Base-by-base conservation (phyloP, 2,329 filamentous ascomycete species). In the Myotisia sp. region DNA sequence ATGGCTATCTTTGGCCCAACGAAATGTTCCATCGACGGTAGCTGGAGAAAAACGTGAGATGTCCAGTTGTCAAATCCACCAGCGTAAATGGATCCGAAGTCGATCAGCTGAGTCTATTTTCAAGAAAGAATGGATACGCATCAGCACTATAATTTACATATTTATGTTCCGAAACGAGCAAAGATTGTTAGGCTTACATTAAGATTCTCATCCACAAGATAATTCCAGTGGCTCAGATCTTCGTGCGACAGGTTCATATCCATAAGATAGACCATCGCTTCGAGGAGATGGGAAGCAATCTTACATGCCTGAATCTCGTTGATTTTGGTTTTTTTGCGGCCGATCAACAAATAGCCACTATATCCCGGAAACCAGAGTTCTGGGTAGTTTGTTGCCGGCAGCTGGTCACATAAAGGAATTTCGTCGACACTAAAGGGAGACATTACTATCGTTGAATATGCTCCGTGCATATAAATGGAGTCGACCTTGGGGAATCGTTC, bases 201-300 rank as follows among this genome's bases (percentile, higher is more conserved):
- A 3, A 52, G 41, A 13, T 47, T 26, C 26, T 44, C 38, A 33
- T 51, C 48, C 8, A 55, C 32, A 3, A 53, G n/a, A 24, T 47
- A 53, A 37, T 55, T 55, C 6, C 39, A 31, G 18, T 49, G 37
- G 9, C 51, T 53, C 5, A 55, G 20, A 26, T 55, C 52, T 5
- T 37, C 41, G 30, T 55, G 49, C 9, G 37, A 40, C 10, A 53
- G 28, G 12, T 44, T 43, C 45, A 54, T 44, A 33, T 56, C 48
- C 18, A 44, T 45, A 24, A 55, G 31, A 16, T 53, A 46, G 19
- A 41, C 33, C 23, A 52, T 34, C 1, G 39, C 52, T 33, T 54
- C 39, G 6, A 55, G 33, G 20, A 55, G 36, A 18, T 56, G 51
- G 1, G 44, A 42, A 4, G 49, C 43, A 17, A 55, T 39, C 33